Evolutionary conservation across 2,329 filamentous ascomycete genomes (phyloP).

Genomic region (Fusarium tricinctum): DNA sequence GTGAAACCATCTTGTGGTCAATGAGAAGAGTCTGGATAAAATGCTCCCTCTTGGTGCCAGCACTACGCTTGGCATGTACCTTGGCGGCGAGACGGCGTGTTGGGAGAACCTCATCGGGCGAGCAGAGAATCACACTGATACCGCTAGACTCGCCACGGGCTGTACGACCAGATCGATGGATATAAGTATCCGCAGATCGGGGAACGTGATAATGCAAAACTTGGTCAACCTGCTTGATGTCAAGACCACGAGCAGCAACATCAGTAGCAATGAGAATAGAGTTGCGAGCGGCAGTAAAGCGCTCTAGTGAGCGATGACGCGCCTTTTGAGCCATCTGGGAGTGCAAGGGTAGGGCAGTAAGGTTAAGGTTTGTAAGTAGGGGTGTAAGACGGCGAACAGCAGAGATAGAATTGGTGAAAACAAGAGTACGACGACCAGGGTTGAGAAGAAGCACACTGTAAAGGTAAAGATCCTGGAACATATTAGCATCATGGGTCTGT

Average conservation of each 20-base stretch:
- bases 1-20: slow-evolving; percentile 81
- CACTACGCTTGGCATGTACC: slow-evolving; percentile 76
- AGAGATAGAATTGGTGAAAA: slow-evolving; percentile 97
- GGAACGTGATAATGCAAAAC: slow-evolving; percentile 97
- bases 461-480: slow-evolving; percentile 83
- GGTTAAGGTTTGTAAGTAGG: slow-evolving; percentile 83
- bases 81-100: slow-evolving; percentile 88
- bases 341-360: slow-evolving; percentile 84
- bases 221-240: slow-evolving; percentile 90
- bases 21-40: slow-evolving; percentile 86
- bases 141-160: slow-evolving; percentile 85
- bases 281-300: slow-evolving; percentile 79
- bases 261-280: slow-evolving; percentile 90
- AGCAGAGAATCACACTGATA: slow-evolving; percentile 88
- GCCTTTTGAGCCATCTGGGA: slow-evolving; percentile 98
- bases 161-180: slow-evolving; percentile 94
- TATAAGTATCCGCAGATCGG: slow-evolving; percentile 90
- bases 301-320: slow-evolving; percentile 90
- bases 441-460: slow-evolving; percentile 90
- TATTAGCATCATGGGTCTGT: slow-evolving; percentile 12
- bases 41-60: slow-evolving; percentile 66
- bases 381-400: slow-evolving; percentile 89
- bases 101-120: slow-evolving; percentile 89
- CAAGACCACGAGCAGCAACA: slow-evolving; percentile 91
- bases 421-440: slow-evolving; percentile 82